A percentile compares a stretch with the other conserved stretches of the same genome.
Evolutionary conservation across 306 rosid species (phyloP).

Genomic region (Fragaria ananassa): DNA sequence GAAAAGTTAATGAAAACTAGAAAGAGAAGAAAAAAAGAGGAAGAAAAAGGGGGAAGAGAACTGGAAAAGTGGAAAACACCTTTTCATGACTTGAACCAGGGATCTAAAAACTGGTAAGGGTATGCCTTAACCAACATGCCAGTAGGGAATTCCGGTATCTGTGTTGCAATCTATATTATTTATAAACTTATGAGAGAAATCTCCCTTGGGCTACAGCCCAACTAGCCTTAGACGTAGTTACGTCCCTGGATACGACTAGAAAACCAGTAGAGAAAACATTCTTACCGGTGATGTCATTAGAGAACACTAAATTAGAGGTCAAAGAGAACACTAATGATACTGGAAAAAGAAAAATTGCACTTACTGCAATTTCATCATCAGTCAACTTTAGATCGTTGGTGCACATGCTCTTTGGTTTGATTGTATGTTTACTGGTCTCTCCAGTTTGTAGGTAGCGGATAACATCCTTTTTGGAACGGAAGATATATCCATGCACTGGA

Average conservation of each 20-base stretch:
- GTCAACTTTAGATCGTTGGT: constrained; percentile 19
- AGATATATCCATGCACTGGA: constrained; percentile 43
- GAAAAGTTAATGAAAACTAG: no score
- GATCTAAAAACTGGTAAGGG: no score
- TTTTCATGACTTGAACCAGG: no score
- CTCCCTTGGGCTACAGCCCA: no score
- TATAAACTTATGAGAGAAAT: no score
- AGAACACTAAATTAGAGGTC: not conserved
- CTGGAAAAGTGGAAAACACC: no score
- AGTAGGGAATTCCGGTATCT: no score
- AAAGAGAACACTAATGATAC: not conserved
- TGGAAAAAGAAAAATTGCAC: constrained; percentile 11
- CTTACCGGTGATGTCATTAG: not conserved
- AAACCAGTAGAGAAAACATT: not conserved
- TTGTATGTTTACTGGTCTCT: constrained; percentile 35
- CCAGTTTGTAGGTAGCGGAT: constrained; percentile 42
- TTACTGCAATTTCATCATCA: constrained; percentile 31
- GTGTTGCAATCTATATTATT: no score
- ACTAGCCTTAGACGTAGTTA: no score
- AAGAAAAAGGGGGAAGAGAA: no score
- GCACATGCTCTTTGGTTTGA: constrained; percentile 37
- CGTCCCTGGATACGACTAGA: not conserved
- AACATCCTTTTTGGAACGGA: constrained; percentile 48
- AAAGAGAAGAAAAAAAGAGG: no score
- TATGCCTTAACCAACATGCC: no score